A percentile compares a stretch with the other conserved stretches of the same genome.
These are phyloP conservation scores for Aureobasidium sp. DNA, from an alignment of 2,329 filamentous ascomycete genomes.

Conservation along the genomic window DNA sequence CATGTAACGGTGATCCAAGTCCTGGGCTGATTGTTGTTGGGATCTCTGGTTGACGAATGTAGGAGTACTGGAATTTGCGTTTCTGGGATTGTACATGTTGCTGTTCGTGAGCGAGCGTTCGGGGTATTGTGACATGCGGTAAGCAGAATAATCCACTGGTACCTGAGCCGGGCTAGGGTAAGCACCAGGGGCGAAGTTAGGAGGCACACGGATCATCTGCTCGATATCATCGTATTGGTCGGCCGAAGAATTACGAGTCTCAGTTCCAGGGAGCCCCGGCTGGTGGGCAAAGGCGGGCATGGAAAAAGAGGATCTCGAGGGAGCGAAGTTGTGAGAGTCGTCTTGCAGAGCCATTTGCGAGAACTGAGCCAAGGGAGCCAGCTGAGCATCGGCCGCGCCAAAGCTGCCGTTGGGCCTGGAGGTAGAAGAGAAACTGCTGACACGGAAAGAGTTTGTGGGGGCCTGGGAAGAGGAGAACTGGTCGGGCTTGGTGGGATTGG, in stretches of 20 bases:
- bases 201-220: constrained; percentile 15
- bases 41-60: background rate
- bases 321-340: constrained; percentile 23
- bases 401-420: constrained; percentile 2
- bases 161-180: background rate
- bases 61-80: background rate
- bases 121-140: constrained; percentile 6
- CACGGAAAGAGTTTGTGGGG: constrained; percentile 23
- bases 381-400: background rate
- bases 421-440: constrained; percentile 17
- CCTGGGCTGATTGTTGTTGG: background rate
- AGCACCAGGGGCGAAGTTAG: background rate
- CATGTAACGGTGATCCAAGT: background rate
- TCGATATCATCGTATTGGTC: constrained; percentile 16
- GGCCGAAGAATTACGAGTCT: background rate
- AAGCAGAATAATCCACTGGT: background rate
- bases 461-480: constrained; percentile 18
- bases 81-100: constrained; percentile 4
- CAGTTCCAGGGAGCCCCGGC: background rate
- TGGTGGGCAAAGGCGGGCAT: background rate
- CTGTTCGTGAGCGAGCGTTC: background rate
- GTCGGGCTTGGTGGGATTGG: constrained; percentile 14
- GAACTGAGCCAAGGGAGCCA: constrained; percentile 13
- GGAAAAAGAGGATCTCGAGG: background rate
- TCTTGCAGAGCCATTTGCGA: constrained; percentile 31